phyloP scores from a whole-genome alignment of 208 protist genomes.

The Wallacemonas rigidus region DNA sequence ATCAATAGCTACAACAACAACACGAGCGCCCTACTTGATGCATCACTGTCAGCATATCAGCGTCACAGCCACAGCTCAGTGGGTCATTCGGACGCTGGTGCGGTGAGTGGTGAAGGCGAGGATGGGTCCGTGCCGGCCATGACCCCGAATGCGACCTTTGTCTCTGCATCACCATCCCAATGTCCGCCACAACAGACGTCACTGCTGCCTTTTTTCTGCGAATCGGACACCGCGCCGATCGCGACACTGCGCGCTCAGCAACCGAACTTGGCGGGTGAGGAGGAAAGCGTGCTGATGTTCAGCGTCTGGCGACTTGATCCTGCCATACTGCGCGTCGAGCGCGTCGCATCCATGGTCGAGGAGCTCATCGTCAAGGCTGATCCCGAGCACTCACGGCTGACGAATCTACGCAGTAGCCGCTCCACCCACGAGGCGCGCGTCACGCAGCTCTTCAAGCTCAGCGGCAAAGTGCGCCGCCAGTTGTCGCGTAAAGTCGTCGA shows the following conservation, averaged over 20 bases:
- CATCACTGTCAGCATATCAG: background rate
- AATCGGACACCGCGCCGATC: conserved; percentile 56
- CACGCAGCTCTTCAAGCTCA: conserved; percentile 89
- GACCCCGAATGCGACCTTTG: background rate
- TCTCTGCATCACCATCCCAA: background rate
- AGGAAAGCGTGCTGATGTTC: conserved; percentile 88
- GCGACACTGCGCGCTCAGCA: conserved; percentile 59
- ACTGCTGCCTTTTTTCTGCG: conserved; percentile 27
- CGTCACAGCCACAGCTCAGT: too few species aligned
- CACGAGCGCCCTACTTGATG: background rate
- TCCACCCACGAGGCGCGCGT: conserved; percentile 83
- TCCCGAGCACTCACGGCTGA: conserved; percentile 88
- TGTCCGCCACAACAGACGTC: conserved; percentile 8
- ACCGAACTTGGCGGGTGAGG: conserved; percentile 76
- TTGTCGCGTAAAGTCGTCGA: conserved; percentile 89
- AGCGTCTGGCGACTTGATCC: conserved; percentile 85
- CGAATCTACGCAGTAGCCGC: conserved; percentile 80
- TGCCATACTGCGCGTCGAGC: conserved; percentile 84
- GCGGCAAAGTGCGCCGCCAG: conserved; percentile 89
- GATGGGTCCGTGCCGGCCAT: background rate
- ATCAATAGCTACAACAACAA: conserved; percentile 4
- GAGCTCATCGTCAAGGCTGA: conserved; percentile 91
- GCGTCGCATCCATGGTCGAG: conserved; percentile 84
- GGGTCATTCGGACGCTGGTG: background rate
- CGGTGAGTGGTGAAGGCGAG: background rate